Percentiles rank a stretch among this genome's conserved stretches.
Evolutionary conservation across 2,329 filamentous ascomycete species (phyloP).

Genomic region (Pseudocercospora macadamiae): DNA sequence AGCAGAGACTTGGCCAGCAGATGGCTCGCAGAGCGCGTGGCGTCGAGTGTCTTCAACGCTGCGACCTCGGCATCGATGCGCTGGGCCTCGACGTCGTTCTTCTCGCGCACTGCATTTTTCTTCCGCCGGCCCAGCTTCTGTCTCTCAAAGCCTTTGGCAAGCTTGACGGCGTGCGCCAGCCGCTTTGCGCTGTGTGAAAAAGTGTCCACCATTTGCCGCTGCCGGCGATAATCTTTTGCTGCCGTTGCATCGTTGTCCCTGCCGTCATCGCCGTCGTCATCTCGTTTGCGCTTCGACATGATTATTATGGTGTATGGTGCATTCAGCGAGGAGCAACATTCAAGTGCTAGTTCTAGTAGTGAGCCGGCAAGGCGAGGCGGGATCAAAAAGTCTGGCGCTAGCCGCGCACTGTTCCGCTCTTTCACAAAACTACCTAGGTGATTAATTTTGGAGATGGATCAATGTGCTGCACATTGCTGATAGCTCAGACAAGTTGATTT

Average conservation of each 20-base stretch:
- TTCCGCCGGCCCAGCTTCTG: constrained; percentile 70
- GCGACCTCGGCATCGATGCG: constrained; percentile 66
- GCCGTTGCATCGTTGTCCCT: constrained; percentile 38
- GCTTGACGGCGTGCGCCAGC: constrained; percentile 69
- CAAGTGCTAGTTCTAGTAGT: too few relatives aligned
- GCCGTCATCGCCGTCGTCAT: constrained; percentile 26
- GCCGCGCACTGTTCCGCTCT: background rate
- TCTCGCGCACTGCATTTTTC: constrained; percentile 55
- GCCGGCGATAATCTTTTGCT: constrained; percentile 22
- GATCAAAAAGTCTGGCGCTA: background rate
- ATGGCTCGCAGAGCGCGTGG: constrained; percentile 53
- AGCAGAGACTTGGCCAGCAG: constrained; percentile 60
- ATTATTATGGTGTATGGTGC: background rate
- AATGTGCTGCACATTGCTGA: too few relatives aligned
- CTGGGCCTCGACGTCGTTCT: constrained; percentile 49
- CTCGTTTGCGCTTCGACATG: constrained; percentile 20
- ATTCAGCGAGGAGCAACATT: background rate
- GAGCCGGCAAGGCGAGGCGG: too few relatives aligned
- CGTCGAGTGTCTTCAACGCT: constrained; percentile 60
- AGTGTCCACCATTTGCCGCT: constrained; percentile 26
- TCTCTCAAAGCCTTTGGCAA: constrained; percentile 74
- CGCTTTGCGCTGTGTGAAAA: constrained; percentile 56
- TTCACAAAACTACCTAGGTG: too few relatives aligned
- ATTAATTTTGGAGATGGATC: too few relatives aligned
- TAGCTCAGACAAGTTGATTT: too few relatives aligned